Percentiles rank a stretch among this genome's conserved stretches.
phyloP scores from a whole-genome alignment of 148 eudicot species.

The Euryodendron excelsum region DNA sequence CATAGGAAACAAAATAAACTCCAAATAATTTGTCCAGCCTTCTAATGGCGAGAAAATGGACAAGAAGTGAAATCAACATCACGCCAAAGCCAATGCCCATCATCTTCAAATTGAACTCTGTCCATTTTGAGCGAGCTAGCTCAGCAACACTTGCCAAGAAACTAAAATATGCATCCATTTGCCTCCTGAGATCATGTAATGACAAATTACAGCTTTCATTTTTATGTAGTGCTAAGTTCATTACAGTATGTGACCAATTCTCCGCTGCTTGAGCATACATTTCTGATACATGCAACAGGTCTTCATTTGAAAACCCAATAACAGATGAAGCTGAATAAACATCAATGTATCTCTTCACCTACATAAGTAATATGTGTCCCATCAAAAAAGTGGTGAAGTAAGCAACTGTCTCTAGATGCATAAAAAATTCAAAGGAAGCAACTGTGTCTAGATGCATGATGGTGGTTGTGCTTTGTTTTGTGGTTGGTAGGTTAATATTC shows the following conservation, averaged over 20 bases:
- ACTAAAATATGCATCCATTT: slow-evolving; percentile 59
- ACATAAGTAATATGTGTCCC: slow-evolving; percentile 12
- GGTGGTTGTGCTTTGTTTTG: background rate
- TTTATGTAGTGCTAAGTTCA: slow-evolving; percentile 31
- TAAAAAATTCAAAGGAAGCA: background rate
- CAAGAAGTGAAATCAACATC: slow-evolving; percentile 56
- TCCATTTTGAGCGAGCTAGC: slow-evolving; percentile 96
- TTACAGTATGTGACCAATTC: slow-evolving; percentile 42
- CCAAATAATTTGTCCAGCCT: slow-evolving; percentile 41
- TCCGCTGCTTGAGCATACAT: slow-evolving; percentile 66
- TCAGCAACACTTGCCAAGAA: slow-evolving; percentile 76
- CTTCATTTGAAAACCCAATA: slow-evolving; percentile 87
- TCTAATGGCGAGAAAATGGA: slow-evolving; percentile 55
- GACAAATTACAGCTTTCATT: slow-evolving; percentile 37
- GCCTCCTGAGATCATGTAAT: slow-evolving; percentile 45
- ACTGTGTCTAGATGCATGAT: background rate
- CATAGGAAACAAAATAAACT: slow-evolving; percentile 23
- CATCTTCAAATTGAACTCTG: slow-evolving; percentile 74
- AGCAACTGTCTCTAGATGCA: background rate
- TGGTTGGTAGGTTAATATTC: background rate
- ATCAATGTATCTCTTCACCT: slow-evolving; percentile 97
- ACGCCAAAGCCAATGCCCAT: slow-evolving; percentile 72
- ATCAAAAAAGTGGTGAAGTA: slow-evolving; percentile 1
- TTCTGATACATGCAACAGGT: slow-evolving; percentile 57
- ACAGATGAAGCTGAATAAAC: slow-evolving; percentile 86